Conservation (phyloP, 768 basidiomycete genomes). For the Symmetrospora coprosmae region DNA sequence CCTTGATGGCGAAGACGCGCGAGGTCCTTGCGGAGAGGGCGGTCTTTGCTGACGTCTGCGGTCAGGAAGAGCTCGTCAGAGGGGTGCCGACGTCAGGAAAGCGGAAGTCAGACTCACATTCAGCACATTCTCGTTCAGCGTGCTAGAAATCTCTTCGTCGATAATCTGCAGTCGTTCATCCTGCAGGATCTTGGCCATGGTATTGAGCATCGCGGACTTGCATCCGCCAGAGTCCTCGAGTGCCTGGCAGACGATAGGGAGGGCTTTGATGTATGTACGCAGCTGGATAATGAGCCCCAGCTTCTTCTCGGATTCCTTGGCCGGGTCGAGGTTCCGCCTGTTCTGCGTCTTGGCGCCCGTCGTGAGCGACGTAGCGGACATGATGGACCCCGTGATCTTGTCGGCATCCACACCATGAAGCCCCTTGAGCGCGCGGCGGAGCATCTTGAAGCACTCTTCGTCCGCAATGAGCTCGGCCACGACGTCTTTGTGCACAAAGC, state of each 20-base stretch:
- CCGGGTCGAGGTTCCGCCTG: conserved; percentile 17
- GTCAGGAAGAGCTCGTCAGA: background rate
- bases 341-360: background rate
- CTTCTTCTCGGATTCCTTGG: conserved; percentile 25
- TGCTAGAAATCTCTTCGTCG: conserved; percentile 36
- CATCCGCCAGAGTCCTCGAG: conserved; percentile 42
- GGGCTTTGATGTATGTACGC: conserved; percentile 53
- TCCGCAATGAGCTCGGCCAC: conserved; percentile 55
- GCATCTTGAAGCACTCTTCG: conserved; percentile 57
- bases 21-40: conserved; percentile 62
- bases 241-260: conserved; percentile 53
- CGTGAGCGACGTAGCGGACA: conserved; percentile 4
- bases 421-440: conserved; percentile 52
- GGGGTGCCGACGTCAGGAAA: background rate
- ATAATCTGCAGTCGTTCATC: conserved; percentile 56
- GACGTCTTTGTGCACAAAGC: conserved; percentile 6
- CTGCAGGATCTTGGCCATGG: conserved; percentile 56
- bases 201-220: conserved; percentile 48
- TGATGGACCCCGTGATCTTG: conserved; percentile 49
- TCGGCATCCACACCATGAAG: conserved; percentile 76
- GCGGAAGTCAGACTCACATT: background rate
- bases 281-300: conserved; percentile 65
- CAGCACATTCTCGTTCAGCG: conserved; percentile 54
- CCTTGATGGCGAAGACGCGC: conserved; percentile 74
- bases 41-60: conserved; percentile 41